Evolutionary conservation across 2,329 filamentous ascomycete genomes (phyloP).

Genomic region (Fusarium nanum): DNA sequence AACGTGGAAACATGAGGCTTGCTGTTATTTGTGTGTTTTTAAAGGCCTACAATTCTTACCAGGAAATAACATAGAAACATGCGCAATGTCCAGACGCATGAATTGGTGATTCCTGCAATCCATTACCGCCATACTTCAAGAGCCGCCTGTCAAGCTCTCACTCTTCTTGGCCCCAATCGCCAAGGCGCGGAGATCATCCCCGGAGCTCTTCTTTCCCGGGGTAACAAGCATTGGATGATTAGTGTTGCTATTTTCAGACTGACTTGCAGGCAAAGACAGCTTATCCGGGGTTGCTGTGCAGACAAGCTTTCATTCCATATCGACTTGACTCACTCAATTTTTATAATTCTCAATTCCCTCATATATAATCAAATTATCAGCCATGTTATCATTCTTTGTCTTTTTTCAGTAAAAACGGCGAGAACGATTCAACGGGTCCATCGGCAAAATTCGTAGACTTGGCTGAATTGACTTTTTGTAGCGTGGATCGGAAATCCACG

Average conservation of each 20-base stretch:
- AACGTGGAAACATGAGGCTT: not conserved
- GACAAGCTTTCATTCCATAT: slow-evolving; percentile 1
- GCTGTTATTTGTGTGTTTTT: too few relatives aligned
- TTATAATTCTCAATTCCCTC: not conserved
- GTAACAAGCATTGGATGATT: slow-evolving; percentile 6
- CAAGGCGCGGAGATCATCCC: slow-evolving; percentile 18
- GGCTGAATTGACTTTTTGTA: slow-evolving; percentile 29
- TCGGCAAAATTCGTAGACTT: slow-evolving; percentile 16
- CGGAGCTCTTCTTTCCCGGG: slow-evolving; percentile 6
- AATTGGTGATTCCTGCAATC: not conserved
- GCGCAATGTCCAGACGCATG: not conserved
- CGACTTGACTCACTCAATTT: not conserved
- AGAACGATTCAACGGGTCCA: slow-evolving; percentile 21
- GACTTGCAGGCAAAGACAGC: not conserved
- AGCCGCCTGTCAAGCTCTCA: slow-evolving; percentile 1
- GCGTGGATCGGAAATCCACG: slow-evolving; percentile 11
- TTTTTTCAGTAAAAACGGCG: slow-evolving; percentile 1
- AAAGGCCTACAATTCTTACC: too few relatives aligned
- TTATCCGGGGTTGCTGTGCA: slow-evolving; percentile 7
- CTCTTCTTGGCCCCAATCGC: not conserved
- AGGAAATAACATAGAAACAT: not conserved
- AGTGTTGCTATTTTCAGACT: slow-evolving; percentile 34
- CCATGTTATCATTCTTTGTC: not conserved
- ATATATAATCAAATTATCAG: not conserved
- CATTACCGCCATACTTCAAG: not conserved